Evolutionary conservation across 2,329 filamentous ascomycete species (phyloP).

Genomic region (Teratosphaeria pseudoeucalypti): DNA sequence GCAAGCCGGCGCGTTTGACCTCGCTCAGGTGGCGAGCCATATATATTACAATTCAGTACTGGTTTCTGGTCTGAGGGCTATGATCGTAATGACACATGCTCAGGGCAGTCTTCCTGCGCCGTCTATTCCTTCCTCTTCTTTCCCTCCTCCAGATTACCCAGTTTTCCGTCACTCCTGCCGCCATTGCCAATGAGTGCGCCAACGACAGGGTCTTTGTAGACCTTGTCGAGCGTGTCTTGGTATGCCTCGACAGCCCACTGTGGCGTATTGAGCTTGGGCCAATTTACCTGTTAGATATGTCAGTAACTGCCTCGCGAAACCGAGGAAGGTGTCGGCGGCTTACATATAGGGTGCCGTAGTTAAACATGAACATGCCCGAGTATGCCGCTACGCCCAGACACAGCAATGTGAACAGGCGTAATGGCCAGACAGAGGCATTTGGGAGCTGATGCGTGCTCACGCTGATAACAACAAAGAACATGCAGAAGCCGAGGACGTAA

Average conservation of each 20-base stretch:
- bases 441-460: constrained; percentile 61
- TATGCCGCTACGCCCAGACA: constrained; percentile 63
- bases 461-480: constrained; percentile 72
- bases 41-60: background rate
- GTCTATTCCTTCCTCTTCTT: constrained; percentile 89
- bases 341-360: constrained; percentile 89
- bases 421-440: constrained; percentile 65
- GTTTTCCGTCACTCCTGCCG: constrained; percentile 69
- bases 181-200: constrained; percentile 53
- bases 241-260: constrained; percentile 80
- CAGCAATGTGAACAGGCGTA: constrained; percentile 71
- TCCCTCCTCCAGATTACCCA: constrained; percentile 84
- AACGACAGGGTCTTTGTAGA: constrained; percentile 70
- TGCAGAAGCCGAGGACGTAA: constrained; percentile 74
- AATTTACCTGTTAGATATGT: constrained; percentile 63
- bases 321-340: constrained; percentile 33
- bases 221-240: constrained; percentile 73
- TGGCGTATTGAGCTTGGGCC: constrained; percentile 90
- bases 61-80: background rate
- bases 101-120: background rate
- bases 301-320: constrained; percentile 6
- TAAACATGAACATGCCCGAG: constrained; percentile 65
- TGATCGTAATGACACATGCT: background rate
- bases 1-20: background rate
- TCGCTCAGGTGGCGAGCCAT: background rate